Percentiles rank a stretch among this genome's conserved stretches.
Conservation (phyloP, 2,329 filamentous ascomycete species). For the Colletotrichum melonis region DNA sequence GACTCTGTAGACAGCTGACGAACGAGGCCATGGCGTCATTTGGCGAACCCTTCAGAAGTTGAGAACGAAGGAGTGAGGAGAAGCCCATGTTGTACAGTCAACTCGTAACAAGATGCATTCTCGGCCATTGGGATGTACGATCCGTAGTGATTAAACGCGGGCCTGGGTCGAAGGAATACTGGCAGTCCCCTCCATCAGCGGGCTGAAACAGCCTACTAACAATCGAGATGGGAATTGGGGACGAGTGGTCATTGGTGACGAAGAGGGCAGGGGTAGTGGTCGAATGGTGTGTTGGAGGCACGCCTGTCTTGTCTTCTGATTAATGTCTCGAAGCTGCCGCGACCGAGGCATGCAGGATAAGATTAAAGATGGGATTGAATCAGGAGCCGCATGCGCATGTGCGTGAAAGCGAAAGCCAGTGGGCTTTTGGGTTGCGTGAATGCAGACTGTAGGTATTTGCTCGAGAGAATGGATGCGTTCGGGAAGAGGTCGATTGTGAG, state of each 20-base stretch:
- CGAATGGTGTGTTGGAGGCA: not conserved
- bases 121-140: slow-evolving; percentile 14
- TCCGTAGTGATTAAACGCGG: slow-evolving; percentile 28
- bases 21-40: slow-evolving; percentile 17
- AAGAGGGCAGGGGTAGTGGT: slow-evolving; percentile 3
- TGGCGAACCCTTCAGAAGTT: not conserved
- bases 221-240: slow-evolving; percentile 19
- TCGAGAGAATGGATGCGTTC: not conserved
- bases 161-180: not conserved
- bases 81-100: slow-evolving; percentile 2
- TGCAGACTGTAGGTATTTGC: not conserved
- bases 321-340: slow-evolving; percentile 22
- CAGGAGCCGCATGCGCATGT: not conserved
- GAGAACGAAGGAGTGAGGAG: not conserved
- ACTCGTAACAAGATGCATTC: slow-evolving; percentile 9
- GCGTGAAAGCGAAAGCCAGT: not conserved
- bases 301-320: slow-evolving; percentile 23
- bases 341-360: slow-evolving; percentile 30
- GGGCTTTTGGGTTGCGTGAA: not conserved
- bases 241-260: not conserved
- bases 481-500: not conserved
- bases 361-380: slow-evolving; percentile 23
- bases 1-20: not conserved
- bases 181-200: slow-evolving; percentile 7
- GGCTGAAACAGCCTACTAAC: slow-evolving; percentile 23